Conservation (phyloP, 2,329 filamentous ascomycete genomes). For the Colletotrichum somersetense region DNA sequence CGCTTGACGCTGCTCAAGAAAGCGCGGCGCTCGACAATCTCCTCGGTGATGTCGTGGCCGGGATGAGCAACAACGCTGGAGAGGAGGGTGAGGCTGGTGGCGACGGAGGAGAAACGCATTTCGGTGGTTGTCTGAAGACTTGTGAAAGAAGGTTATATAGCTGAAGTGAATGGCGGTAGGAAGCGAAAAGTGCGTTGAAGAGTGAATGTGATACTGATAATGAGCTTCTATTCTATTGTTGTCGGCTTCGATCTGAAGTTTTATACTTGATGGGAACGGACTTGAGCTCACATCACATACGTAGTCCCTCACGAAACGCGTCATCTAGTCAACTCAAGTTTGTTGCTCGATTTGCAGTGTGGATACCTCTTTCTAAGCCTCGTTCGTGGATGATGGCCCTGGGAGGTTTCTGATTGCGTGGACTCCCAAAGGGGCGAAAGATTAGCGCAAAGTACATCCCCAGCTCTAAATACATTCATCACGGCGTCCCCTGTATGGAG, state of each 20-base stretch:
- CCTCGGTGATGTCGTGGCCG: constrained; percentile 61
- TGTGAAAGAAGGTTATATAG: neutral
- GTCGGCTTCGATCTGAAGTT: constrained; percentile 2
- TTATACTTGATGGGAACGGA: constrained; percentile 23
- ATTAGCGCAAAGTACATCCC: neutral
- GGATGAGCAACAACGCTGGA: constrained; percentile 56
- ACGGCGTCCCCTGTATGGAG: constrained; percentile 8
- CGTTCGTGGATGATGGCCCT: constrained; percentile 24
- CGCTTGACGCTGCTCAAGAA: constrained; percentile 57
- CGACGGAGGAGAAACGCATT: constrained; percentile 38
- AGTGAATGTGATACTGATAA: constrained; percentile 28
- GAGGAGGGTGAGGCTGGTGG: constrained; percentile 38
- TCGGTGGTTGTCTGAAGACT: constrained; percentile 1
- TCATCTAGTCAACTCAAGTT: constrained; percentile 1
- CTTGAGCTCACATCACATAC: neutral
- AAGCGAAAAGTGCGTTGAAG: constrained; percentile 8
- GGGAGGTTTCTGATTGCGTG: constrained; percentile 24
- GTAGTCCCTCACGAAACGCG: constrained; percentile 19
- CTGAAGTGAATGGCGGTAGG: neutral
- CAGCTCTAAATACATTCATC: neutral
- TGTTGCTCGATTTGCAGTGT: constrained; percentile 11
- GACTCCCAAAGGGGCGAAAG: constrained; percentile 2
- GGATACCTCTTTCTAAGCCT: constrained; percentile 20
- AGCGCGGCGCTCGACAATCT: constrained; percentile 62
- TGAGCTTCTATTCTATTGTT: constrained; percentile 1